Evolutionary conservation across 179 eudicot species (phyloP), one percentile per base, ranked within the genome.

Genomic region (Sideroxylon spinosum): DNA sequence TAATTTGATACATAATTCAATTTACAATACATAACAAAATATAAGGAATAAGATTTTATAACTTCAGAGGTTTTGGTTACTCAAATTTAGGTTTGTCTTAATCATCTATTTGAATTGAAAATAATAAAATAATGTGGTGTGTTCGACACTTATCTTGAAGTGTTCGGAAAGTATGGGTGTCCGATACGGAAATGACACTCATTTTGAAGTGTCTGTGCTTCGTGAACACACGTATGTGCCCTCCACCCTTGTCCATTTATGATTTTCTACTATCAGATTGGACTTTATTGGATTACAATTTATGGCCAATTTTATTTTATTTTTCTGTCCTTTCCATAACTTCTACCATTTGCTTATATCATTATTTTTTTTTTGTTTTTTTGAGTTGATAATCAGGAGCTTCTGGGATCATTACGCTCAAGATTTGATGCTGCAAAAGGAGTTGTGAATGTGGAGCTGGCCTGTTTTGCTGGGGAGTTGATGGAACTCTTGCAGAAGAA

Each of bases 391-490:
- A 63, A 73, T 28, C 86, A 90, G 93, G 89, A 86, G 76, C 92
- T 88, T 68, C 76, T 90, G 64, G 85, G 92, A 79, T 87, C 90
- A 28, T 74, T 90, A 67, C 85, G 82, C 59, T 79, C 88, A 75
- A 88, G 81, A 66, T 90, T 90, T 76, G 86, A 88, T 80, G 89
- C 89, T 80, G 90, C 90, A 68, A 90, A 90, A 82, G 87, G 84
- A 78, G 85, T 80, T 50, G 89, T 84, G 75, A 84, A 88, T 84
- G 78, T 74, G 74, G 91, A 90, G 80, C 84, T 90, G 63, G 82
- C 81, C 76, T 81, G 79, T 83, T 90, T 90, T 75, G 79, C 82
- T 22, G 80, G 60, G 74, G 90, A 90, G 79, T 70, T 90, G 72
- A 73, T 73, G 78, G 87, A 87, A 55, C 74, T 81, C 69, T 78